Conservation (phyloP, 495 filamentous ascomycete species). For the Letharia columbiana region DNA sequence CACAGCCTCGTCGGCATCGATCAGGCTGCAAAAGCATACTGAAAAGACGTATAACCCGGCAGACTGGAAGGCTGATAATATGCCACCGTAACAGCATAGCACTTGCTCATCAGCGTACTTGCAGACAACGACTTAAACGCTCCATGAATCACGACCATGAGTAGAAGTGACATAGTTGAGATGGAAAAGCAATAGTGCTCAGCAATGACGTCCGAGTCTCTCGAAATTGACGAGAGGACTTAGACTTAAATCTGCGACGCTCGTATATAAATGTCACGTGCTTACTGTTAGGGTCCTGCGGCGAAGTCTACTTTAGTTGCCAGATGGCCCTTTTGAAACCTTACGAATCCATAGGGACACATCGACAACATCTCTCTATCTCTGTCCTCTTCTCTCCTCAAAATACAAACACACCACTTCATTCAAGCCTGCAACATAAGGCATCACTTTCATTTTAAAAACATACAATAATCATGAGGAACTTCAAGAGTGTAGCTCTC, state of each 20-base stretch:
- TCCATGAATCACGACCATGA: too few species aligned
- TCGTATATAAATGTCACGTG: not conserved
- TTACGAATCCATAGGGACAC: conserved; percentile 3
- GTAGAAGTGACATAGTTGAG: too few species aligned
- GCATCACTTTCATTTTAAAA: not conserved
- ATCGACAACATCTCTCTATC: not conserved
- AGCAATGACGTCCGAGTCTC: too few species aligned
- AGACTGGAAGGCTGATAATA: not conserved
- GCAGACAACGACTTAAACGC: too few species aligned
- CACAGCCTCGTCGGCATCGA: not conserved
- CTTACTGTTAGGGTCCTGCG: not conserved
- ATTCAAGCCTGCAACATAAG: not conserved
- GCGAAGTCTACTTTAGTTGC: not conserved
- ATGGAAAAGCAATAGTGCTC: not conserved
- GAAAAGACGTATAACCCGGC: not conserved
- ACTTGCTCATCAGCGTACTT: too few species aligned
- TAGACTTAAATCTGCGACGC: too few species aligned
- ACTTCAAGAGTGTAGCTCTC: conserved; percentile 47
- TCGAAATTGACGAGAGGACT: too few species aligned
- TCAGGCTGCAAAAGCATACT: not conserved
- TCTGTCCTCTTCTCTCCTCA: not conserved
- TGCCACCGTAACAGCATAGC: not conserved
- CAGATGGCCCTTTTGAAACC: not conserved
- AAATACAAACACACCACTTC: not conserved
- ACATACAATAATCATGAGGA: conserved; percentile 42